A percentile compares a stretch with the other conserved stretches of the same genome.
Evolutionary conservation across 257 asterid genomes (phyloP).

Genomic region (Nicotiana undulata): DNA sequence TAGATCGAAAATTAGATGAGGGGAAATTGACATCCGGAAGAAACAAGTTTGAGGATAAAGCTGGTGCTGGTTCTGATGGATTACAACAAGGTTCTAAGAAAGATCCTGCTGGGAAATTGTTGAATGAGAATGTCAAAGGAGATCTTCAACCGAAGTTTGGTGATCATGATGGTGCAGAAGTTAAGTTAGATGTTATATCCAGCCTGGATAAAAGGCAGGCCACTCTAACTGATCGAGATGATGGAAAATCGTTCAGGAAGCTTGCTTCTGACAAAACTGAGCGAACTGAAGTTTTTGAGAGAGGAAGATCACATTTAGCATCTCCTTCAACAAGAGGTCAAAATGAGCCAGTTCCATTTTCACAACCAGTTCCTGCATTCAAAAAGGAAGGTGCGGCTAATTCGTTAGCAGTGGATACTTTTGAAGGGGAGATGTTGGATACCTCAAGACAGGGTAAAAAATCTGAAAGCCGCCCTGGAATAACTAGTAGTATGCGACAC

Average conservation of each 20-base stretch:
- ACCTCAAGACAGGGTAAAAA: constrained; percentile 46
- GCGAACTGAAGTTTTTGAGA: constrained; percentile 38
- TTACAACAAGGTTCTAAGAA: constrained; percentile 44
- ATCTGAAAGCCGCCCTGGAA: constrained; percentile 44
- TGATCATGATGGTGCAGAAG: constrained; percentile 28
- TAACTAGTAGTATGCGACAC: constrained; percentile 34
- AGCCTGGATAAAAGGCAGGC: constrained; percentile 44
- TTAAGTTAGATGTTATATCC: constrained; percentile 23
- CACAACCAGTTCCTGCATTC: constrained; percentile 42
- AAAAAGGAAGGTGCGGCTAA: constrained; percentile 49
- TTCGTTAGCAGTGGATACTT: constrained; percentile 30
- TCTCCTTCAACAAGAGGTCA: constrained; percentile 69
- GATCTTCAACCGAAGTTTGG: constrained; percentile 31
- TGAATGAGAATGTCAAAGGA: constrained; percentile 40
- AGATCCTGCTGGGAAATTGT: constrained; percentile 45
- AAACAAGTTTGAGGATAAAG: constrained; percentile 47
- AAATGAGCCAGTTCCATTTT: constrained; percentile 34
- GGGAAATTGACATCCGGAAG: constrained; percentile 56
- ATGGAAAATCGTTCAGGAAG: constrained; percentile 46
- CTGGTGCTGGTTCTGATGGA: constrained; percentile 34
- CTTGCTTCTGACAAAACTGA: constrained; percentile 26
- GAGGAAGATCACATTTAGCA: constrained; percentile 55
- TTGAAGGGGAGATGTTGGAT: constrained; percentile 35
- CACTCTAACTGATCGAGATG: constrained; percentile 32
- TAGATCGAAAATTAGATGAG: constrained; percentile 30